Evolutionary conservation across 2,329 filamentous ascomycete genomes (phyloP).

Genomic region (Fonsecaea multimorphosa): DNA sequence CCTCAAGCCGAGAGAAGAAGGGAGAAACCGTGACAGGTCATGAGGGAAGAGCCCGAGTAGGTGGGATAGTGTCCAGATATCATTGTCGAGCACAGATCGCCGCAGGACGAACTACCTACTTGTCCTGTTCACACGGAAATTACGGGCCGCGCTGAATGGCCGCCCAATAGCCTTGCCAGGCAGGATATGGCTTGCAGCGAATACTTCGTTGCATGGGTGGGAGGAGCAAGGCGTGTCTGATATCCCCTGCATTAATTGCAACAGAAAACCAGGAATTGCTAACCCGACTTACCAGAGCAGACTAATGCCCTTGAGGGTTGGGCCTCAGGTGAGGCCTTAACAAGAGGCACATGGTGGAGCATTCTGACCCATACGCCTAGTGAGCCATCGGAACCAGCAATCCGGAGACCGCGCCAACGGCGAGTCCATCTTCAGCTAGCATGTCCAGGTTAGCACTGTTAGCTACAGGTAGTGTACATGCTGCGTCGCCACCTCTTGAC

Average conservation of each 20-base stretch:
- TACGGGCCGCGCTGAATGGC: background rate
- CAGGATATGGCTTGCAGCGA: background rate
- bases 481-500: background rate
- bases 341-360: background rate
- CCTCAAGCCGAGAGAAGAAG: background rate
- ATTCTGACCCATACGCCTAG: background rate
- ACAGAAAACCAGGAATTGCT: background rate
- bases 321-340: background rate
- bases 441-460: background rate
- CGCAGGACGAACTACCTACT: background rate
- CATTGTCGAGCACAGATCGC: background rate
- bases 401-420: background rate
- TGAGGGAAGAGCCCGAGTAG: background rate
- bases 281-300: background rate
- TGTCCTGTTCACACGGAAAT: background rate
- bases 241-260: background rate
- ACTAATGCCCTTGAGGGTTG: background rate
- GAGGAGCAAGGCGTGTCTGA: background rate
- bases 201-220: background rate
- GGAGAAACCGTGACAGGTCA: background rate
- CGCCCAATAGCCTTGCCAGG: background rate
- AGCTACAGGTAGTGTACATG: background rate
- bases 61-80: background rate
- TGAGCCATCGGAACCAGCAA: background rate
- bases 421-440: background rate